Conservation (phyloP, 2,329 filamentous ascomycete species). For the Diaporthe destruens region DNA sequence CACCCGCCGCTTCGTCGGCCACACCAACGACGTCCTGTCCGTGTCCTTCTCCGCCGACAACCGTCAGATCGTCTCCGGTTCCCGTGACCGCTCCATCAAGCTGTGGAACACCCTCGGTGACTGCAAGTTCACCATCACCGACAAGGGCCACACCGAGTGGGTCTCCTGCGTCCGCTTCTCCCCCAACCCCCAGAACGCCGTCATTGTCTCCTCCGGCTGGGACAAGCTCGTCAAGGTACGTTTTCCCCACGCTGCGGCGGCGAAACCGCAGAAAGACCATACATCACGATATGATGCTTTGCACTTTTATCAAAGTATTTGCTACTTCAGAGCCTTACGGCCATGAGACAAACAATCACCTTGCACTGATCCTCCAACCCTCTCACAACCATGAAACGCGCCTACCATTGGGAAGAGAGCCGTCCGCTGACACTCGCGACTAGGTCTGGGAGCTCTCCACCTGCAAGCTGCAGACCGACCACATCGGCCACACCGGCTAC, state of each 20-base stretch:
- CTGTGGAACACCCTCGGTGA: slow-evolving; percentile 99
- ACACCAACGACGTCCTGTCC: slow-evolving; percentile 99
- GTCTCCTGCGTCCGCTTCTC: slow-evolving; percentile 99
- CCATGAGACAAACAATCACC: slow-evolving; percentile 99
- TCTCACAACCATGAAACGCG: neutral
- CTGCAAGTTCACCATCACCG: slow-evolving; percentile 99
- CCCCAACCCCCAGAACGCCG: slow-evolving; percentile 99
- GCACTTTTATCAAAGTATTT: slow-evolving; percentile 92
- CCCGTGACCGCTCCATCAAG: slow-evolving; percentile 99
- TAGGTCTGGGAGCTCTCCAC: slow-evolving; percentile 99
- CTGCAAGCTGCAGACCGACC: slow-evolving; percentile 99
- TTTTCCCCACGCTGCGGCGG: slow-evolving; percentile 46
- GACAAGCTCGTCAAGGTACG: slow-evolving; percentile 99
- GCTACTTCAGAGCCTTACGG: slow-evolving; percentile 99
- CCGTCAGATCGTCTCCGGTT: slow-evolving; percentile 99
- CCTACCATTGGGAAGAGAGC: neutral
- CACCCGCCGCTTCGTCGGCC: slow-evolving; percentile 98
- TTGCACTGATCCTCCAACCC: slow-evolving; percentile 76
- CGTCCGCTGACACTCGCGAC: slow-evolving; percentile 46
- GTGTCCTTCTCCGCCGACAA: slow-evolving; percentile 99
- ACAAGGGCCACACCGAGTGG: slow-evolving; percentile 99
- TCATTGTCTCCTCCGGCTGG: slow-evolving; percentile 98
- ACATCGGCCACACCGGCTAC: slow-evolving; percentile 99
- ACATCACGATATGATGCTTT: slow-evolving; percentile 82
- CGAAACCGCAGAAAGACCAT: slow-evolving; percentile 50